Percentiles rank a stretch among this genome's conserved stretches.
phyloP scores from a whole-genome alignment of 2,329 filamentous ascomycete species.

The Fusarium coffeatum region DNA sequence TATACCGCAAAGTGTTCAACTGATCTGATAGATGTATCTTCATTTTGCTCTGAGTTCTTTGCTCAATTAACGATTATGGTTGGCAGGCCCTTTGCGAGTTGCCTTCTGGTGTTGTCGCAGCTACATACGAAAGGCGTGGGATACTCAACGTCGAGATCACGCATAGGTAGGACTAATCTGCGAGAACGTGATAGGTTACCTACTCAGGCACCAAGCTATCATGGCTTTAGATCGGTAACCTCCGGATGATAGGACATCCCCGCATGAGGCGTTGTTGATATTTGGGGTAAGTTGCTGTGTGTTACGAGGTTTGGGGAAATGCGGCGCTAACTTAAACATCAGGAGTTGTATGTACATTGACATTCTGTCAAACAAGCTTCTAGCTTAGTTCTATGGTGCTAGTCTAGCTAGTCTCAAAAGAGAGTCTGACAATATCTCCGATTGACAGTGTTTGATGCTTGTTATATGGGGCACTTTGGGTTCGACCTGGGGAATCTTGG shows the following conservation, averaged over 20 bases:
- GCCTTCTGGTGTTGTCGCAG: not conserved
- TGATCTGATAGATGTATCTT: not conserved
- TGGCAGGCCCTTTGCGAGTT: no score
- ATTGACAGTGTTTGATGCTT: not conserved
- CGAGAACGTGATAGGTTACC: no score
- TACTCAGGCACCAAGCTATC: not conserved
- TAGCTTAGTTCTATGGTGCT: not conserved
- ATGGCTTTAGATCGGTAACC: not conserved
- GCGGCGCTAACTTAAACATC: not conserved
- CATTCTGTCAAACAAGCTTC: not conserved
- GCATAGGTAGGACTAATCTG: no score
- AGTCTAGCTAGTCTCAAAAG: not conserved
- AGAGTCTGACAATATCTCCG: not conserved
- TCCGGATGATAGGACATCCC: not conserved
- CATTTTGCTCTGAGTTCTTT: not conserved
- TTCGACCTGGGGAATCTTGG: not conserved
- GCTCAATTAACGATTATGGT: no score
- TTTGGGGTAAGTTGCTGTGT: not conserved
- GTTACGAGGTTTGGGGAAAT: constrained; percentile 14
- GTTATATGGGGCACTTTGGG: not conserved
- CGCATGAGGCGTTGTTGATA: not conserved
- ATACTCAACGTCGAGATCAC: not conserved
- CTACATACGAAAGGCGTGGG: no score
- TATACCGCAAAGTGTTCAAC: no score
- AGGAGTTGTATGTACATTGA: not conserved